Conservation (phyloP, 129 eudicot species). For the Saussurea involucrata region DNA sequence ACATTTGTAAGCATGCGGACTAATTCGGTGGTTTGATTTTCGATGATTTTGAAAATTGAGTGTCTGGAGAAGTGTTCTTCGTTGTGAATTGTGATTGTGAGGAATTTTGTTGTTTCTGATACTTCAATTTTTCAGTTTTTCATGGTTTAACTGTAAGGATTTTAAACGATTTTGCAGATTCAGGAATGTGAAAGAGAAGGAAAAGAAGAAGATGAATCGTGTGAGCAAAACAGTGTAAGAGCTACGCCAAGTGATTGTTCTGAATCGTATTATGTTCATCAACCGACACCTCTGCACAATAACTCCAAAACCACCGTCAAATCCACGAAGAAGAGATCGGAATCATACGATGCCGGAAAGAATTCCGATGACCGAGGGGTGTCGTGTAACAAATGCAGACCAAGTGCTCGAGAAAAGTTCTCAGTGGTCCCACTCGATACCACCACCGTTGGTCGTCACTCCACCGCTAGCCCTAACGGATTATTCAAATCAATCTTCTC, state of each 20-base stretch:
- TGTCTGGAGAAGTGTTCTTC: not conserved
- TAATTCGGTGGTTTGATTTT: not conserved
- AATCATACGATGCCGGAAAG: slow-evolving; percentile 14
- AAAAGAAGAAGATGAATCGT: slow-evolving; percentile 56
- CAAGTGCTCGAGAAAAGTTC: slow-evolving; percentile 68
- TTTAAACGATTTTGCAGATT: slow-evolving; percentile 34
- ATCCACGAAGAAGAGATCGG: slow-evolving; percentile 33
- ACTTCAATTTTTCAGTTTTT: not conserved
- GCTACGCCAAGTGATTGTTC: slow-evolving; percentile 39
- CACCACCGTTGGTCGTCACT: slow-evolving; percentile 37
- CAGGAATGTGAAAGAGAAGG: slow-evolving; percentile 71
- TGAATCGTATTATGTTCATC: slow-evolving; percentile 32
- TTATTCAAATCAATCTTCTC: slow-evolving; percentile 58
- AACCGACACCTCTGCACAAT: slow-evolving; percentile 54
- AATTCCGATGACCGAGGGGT: slow-evolving; percentile 41
- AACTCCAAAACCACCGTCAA: slow-evolving; percentile 24
- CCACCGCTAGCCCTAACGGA: slow-evolving; percentile 69
- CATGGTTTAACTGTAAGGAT: not conserved
- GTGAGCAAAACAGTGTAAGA: slow-evolving; percentile 42
- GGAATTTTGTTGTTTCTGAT: not conserved
- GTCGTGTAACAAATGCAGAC: slow-evolving; percentile 85
- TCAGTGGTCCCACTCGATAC: slow-evolving; percentile 70
- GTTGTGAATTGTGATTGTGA: not conserved
- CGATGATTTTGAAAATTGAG: not conserved
- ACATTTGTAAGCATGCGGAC: not conserved